Evolutionary conservation across 805 yeast species (phyloP).

Genomic region (Tetrapisispora namnaoensis): DNA sequence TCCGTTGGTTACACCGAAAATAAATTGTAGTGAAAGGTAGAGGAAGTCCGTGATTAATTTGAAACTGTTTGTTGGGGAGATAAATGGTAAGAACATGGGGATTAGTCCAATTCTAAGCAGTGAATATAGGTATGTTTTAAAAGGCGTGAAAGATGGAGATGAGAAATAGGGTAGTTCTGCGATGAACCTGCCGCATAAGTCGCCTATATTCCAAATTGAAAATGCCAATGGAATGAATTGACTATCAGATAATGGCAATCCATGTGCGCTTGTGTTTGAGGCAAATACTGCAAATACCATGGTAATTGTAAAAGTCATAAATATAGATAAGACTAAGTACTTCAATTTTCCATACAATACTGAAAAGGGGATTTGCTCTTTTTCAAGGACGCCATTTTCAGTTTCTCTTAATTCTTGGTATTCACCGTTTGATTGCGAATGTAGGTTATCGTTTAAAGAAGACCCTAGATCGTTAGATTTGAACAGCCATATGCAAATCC

Average conservation of each 20-base stretch:
- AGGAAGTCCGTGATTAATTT: constrained; percentile 37
- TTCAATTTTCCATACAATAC: constrained; percentile 54
- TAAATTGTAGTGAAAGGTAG: constrained; percentile 60
- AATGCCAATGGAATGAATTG: constrained; percentile 69
- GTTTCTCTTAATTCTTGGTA: neutral
- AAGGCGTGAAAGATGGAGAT: constrained; percentile 14
- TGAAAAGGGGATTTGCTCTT: constrained; percentile 45
- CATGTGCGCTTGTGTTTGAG: constrained; percentile 45
- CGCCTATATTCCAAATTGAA: constrained; percentile 85
- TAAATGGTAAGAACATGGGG: constrained; percentile 61
- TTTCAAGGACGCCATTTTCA: constrained; percentile 12
- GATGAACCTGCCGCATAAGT: constrained; percentile 63
- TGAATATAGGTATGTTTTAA: constrained; percentile 43
- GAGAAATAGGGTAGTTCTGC: constrained; percentile 37
- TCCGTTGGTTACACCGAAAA: constrained; percentile 84
- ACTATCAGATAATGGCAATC: constrained; percentile 21
- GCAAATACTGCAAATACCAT: constrained; percentile 85
- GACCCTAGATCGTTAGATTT: constrained; percentile 18
- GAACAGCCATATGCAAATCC: constrained; percentile 17
- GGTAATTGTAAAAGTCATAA: constrained; percentile 63
- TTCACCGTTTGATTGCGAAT: neutral
- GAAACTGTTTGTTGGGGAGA: constrained; percentile 19
- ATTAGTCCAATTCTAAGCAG: constrained; percentile 47
- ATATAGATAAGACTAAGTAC: constrained; percentile 57
- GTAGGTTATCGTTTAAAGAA: constrained; percentile 3